Percentiles rank a stretch among this genome's conserved stretches.
Conservation (phyloP, 148 eudicot genomes). For the Camellia lanceoleosa region DNA sequence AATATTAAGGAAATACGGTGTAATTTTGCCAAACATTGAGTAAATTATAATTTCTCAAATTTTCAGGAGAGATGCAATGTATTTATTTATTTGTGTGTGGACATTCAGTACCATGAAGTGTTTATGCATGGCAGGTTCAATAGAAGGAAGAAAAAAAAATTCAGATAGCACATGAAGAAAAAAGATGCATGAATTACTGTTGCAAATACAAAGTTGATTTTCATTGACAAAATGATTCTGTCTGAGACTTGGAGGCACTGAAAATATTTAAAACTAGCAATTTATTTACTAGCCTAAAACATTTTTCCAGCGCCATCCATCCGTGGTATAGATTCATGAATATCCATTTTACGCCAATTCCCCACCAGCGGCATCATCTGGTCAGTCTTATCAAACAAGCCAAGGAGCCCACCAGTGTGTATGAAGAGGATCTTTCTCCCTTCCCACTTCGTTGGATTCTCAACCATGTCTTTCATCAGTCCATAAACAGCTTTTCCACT, state of each 20-base stretch:
- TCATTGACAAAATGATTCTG: too few relatives aligned
- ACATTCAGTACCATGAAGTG: too few relatives aligned
- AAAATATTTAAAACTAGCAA: not conserved
- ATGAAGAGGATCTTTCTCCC: constrained; percentile 84
- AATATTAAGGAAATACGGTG: too few relatives aligned
- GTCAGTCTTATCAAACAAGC: constrained; percentile 74
- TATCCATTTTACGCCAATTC: constrained; percentile 69
- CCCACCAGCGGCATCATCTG: constrained; percentile 58
- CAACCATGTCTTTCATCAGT: constrained; percentile 72
- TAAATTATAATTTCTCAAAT: too few relatives aligned
- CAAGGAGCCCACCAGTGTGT: constrained; percentile 94
- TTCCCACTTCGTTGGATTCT: constrained; percentile 74
- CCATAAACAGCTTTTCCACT: constrained; percentile 93
- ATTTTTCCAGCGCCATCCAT: constrained; percentile 76
- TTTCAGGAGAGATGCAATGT: too few relatives aligned
- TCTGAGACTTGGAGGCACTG: not conserved
- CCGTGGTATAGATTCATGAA: constrained; percentile 69
- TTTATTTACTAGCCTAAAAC: constrained; percentile 36
- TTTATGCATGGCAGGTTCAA: too few relatives aligned
- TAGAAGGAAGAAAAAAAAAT: too few relatives aligned
- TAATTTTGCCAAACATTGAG: too few relatives aligned
- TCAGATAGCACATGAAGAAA: too few relatives aligned
- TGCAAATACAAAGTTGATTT: too few relatives aligned
- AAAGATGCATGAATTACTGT: too few relatives aligned
- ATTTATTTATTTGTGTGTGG: too few relatives aligned